Base-by-base conservation (phyloP, 2,329 filamentous ascomycete genomes). In the Ceratocystis ficicola region DNA sequence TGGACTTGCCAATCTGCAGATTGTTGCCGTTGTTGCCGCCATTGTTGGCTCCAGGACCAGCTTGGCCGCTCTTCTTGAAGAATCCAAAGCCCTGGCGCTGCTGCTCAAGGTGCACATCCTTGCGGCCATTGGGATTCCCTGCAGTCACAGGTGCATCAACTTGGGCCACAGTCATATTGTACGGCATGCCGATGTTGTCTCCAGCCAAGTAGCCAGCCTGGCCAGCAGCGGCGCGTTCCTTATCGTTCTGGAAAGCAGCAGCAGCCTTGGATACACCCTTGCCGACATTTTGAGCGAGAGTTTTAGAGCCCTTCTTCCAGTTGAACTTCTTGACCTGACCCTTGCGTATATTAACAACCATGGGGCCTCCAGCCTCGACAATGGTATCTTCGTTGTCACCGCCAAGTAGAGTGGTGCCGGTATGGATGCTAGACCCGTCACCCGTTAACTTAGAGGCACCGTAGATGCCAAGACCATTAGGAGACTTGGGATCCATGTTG, bases 291-390 rank as follows among this genome's bases (percentile, higher is more conserved):
- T 96, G 95, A 32, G 92, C 92, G 71, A 97, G 87, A 66, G 89
- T 92, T 76, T 95, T 93, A 48, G 90, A 90, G 48, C 91, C 91
- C 79, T 95, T 96, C 81, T 96, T 96, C 92, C 94, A 97, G 77
- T 96, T 96, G 77, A 96, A 96, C 75, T 96, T 97, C 78, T 91
- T 95, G 65, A 88, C 86, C 73, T 96, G 91, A 36, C 89, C 91
- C 77, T 96, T 97, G 71, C 91, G 86, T 69, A 97, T 95, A 71
- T 94, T 95, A 68, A 97, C 89, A 44, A 97, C 89, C 68, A 95
- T 94, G n/a, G 94, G 92, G 1, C 90, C 88, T 1, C 90, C 88
- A 32, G 85, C 80, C 69, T 85, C 82, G n/a, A 85, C 75, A 66
- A 84, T 80, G 0, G 80, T 80, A 50, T 94, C 90, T 59, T 89